Base-by-base conservation (phyloP, 2,329 filamentous ascomycete species). In the Fusarium sp. region DNA sequence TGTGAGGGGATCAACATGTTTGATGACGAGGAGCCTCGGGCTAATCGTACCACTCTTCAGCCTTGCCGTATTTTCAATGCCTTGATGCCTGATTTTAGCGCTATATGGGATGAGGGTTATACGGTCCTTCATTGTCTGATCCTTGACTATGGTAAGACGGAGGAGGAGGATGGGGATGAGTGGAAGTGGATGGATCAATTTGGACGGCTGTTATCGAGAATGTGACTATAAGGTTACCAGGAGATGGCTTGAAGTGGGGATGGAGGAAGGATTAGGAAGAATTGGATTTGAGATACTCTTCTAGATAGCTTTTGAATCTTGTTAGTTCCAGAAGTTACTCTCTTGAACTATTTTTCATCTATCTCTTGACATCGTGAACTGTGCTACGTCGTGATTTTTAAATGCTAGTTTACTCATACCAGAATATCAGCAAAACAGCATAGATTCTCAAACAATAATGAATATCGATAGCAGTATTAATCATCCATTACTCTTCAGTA, bases 271-370 rank as follows among this genome's bases (percentile, higher is more conserved):
- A 14, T 11, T 14, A 5, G 3, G 4, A 3, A 10, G 3, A 8
- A 0, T 20, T 18, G 6, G 8, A 18, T n/a, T 14, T 8, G 1
- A 3, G 11, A 2, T 14, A 3, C 15, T 32, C 4, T 1, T 24
- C 2, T 18, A n/a, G 28, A 10, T 17, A 24, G 2, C 11, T 11
- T 50, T 32, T 6, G 2, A 13, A 10, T 7, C 18, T 1, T 0
- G 2, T 7, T 28, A 1, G 11, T 10, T 14, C 8, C 0, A 0
- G 8, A 35, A 14, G 12, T 26, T 8, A 8, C 11, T 13, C 5
- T 24, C 4, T 18, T 18, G 7, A 51, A 30, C 26, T 30, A 6
- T 12, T 8, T 10, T n/a, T 22, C 20, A 17, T 9, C 10, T 4
- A 30, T 5, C 3, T 5, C 3, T 9, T n/a, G 7, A 13, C 3